phyloP scores from a whole-genome alignment of 345 rosid genomes.

The Linum usitatissimum region DNA sequence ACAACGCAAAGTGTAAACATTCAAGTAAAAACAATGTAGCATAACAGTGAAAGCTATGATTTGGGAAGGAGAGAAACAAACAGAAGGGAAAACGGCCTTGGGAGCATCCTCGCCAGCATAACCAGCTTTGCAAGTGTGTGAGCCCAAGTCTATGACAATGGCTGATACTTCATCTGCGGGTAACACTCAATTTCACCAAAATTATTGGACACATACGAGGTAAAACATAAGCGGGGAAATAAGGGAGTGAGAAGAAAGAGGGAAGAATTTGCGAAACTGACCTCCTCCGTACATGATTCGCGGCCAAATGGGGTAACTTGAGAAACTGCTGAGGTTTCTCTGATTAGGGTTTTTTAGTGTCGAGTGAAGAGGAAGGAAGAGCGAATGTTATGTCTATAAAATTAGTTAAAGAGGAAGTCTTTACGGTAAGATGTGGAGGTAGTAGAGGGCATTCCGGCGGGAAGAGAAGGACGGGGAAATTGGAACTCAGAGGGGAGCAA shows the following conservation, averaged over 20 bases:
- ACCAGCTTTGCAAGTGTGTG: conserved; percentile 98
- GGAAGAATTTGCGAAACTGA: conserved; percentile 21
- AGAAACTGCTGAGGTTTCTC: not conserved
- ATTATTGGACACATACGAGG: not conserved
- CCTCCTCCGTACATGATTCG: conserved; percentile 93
- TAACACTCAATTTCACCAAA: conserved; percentile 2
- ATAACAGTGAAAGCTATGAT: not conserved
- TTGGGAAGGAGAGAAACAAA: conserved; percentile 21
- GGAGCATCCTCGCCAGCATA: conserved; percentile 99
- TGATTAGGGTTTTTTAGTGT: not conserved
- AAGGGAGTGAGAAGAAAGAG: not conserved
- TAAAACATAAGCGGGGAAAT: not conserved
- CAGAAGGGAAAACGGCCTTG: conserved; percentile 97
- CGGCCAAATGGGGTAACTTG: not conserved
- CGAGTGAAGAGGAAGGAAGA: too few relatives aligned
- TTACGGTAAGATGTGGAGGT: too few relatives aligned
- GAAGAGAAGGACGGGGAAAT: too few relatives aligned
- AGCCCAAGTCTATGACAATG: conserved; percentile 92
- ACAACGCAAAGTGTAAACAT: not conserved
- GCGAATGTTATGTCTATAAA: too few relatives aligned
- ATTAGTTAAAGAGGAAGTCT: too few relatives aligned
- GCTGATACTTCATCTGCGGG: conserved; percentile 94
- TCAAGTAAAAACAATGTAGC: not conserved
- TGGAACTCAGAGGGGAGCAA: too few relatives aligned
- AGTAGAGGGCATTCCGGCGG: too few relatives aligned